Base-by-base conservation (phyloP, 23 red algal genomes). In the Cyanidiococcus yangmingshanensis region DNA sequence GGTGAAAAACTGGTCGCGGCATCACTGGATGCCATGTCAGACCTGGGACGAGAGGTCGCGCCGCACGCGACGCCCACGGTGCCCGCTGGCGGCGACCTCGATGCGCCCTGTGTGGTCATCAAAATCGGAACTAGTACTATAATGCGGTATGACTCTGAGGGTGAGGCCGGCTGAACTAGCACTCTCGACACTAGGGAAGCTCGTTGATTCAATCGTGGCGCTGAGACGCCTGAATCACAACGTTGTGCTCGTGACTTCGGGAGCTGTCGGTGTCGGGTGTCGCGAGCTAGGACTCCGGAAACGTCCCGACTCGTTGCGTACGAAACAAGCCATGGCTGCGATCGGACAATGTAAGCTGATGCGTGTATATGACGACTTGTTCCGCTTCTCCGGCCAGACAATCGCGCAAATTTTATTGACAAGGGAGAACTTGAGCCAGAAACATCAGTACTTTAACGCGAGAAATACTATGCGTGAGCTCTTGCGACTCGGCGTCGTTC, bases 61-160 rank as follows among this genome's bases (percentile, higher is more conserved):
- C 21, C 63, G 63, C 63, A 71, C 63, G 63, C n/a, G 32, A 71
- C 32, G 12, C n/a, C 63, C 63, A 71, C 63, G 27, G 63, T 71
- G 27, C 63, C 63, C 27, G 63, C 63, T 2, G 63, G 63, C 27
- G 63, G 63, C 63, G 63, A 71, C 63, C 63, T 71, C 63, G 63
- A 71, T 29, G 63, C 63, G 12, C 63, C 63, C 63, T 71, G 63
- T 35, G 77, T 98, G 57, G 89, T 98, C 7, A 83, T 98, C 37
- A 98, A 98, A 79, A 88, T 98, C 39, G 94, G 94, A n/a, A 98
- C 94, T 3, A 90, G 87, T 0, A 89, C 88, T 58, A 76, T 98
- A 26, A 98, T 98, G 94, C 87, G 94, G 21, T 88, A 92, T 34
- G 59, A 50, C 21, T 26, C 63, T 0, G 30, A 34, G 59, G 40